phyloP scores from a whole-genome alignment of 2,329 filamentous ascomycete species.

The Ophiocordyceps unilateralis region DNA sequence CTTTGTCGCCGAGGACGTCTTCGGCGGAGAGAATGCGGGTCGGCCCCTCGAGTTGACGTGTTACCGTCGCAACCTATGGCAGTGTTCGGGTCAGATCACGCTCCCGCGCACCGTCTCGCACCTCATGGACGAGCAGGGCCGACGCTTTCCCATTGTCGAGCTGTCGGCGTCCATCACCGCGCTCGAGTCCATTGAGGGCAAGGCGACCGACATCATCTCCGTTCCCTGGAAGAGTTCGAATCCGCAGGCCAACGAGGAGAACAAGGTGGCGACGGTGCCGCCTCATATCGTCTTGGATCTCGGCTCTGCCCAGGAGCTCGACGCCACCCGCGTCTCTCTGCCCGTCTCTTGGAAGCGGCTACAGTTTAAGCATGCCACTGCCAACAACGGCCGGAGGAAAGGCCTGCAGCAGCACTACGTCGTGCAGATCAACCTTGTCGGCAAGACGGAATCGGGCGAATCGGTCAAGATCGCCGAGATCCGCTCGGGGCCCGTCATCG shows the following conservation, averaged over 20 bases:
- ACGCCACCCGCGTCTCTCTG: conserved; percentile 61
- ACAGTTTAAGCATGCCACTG: conserved; percentile 91
- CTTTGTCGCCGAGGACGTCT: conserved; percentile 70
- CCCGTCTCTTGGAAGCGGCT: conserved; percentile 86
- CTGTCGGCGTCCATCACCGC: conserved; percentile 71
- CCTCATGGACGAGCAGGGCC: conserved; percentile 56
- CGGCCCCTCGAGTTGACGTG: conserved; percentile 73
- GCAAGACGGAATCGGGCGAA: conserved; percentile 51
- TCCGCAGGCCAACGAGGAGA: conserved; percentile 32
- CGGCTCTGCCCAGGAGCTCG: conserved; percentile 47
- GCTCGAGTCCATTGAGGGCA: conserved; percentile 82
- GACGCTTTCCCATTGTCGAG: conserved; percentile 59
- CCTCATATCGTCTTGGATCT: conserved; percentile 38
- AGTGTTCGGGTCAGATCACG: conserved; percentile 76
- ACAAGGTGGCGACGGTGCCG: conserved; percentile 31
- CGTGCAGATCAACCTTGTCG: conserved; percentile 68
- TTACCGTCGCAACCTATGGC: conserved; percentile 87
- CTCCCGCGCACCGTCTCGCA: conserved; percentile 57
- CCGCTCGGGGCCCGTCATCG: conserved; percentile 83
- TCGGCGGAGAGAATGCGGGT: conserved; percentile 37
- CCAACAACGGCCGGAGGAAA: conserved; percentile 87
- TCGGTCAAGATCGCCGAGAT: conserved; percentile 66
- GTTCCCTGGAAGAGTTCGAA: conserved; percentile 84
- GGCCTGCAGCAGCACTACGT: conserved; percentile 92
- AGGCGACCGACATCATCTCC: conserved; percentile 82